These are phyloP conservation scores for Colletotrichum brevisporum DNA, from an alignment of 2,329 filamentous ascomycete genomes.

Conservation along the genomic window DNA sequence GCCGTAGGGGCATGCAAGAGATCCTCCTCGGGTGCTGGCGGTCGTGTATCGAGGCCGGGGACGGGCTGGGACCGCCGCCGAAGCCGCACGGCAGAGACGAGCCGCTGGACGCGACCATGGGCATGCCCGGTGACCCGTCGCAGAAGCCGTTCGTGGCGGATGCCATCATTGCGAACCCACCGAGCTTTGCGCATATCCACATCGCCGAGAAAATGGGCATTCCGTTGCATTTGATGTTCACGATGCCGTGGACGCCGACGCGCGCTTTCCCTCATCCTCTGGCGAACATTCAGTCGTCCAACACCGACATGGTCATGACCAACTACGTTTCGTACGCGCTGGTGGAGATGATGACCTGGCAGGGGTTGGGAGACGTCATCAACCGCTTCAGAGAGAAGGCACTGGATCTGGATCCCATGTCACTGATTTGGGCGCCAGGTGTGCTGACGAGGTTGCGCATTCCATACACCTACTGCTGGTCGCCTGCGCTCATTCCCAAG, in stretches of 20 bases:
- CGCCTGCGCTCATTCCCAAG: constrained; percentile 82
- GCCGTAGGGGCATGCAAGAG: constrained; percentile 81
- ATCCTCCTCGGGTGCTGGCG: constrained; percentile 91
- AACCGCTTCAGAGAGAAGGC: constrained; percentile 85
- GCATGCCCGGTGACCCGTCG: constrained; percentile 56
- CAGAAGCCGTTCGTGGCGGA: constrained; percentile 83
- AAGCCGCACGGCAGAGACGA: constrained; percentile 63
- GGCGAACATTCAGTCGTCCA: constrained; percentile 83
- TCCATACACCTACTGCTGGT: constrained; percentile 95
- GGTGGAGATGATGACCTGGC: constrained; percentile 94
- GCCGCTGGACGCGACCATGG: constrained; percentile 63
- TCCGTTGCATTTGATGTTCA: constrained; percentile 90
- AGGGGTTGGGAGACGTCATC: constrained; percentile 90
- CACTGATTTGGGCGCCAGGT: constrained; percentile 85
- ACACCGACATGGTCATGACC: constrained; percentile 81
- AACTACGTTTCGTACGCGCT: constrained; percentile 89
- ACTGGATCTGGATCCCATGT: constrained; percentile 82
- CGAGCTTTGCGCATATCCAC: constrained; percentile 83
- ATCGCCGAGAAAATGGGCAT: constrained; percentile 82
- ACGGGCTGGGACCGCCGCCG: constrained; percentile 70
- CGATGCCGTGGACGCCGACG: constrained; percentile 93
- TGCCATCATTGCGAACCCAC: constrained; percentile 84
- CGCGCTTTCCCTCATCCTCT: constrained; percentile 89
- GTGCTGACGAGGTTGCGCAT: constrained; percentile 82
- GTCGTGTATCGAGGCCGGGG: constrained; percentile 84